A percentile compares a stretch with the other conserved stretches of the same genome.
phyloP scores from a whole-genome alignment of 352 stramenopile species.

The Phytophthora ohioensis region DNA sequence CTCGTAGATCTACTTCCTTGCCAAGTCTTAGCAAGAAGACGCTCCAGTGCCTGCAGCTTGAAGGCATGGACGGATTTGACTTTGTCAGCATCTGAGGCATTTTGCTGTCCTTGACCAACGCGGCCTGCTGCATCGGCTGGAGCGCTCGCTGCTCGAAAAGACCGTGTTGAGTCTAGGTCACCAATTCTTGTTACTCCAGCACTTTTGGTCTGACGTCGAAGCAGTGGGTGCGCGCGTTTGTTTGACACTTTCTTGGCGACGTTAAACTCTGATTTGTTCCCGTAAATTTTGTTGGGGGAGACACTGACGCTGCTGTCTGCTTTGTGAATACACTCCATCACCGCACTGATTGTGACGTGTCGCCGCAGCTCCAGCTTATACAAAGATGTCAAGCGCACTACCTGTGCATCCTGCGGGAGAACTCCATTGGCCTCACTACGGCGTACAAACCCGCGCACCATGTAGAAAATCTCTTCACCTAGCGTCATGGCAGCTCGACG shows the following conservation, averaged over 20 bases:
- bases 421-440: conserved; percentile 55
- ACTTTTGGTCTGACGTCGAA: conserved; percentile 24
- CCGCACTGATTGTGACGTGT: conserved; percentile 59
- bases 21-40: conserved; percentile 44
- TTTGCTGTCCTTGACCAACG: conserved; percentile 20
- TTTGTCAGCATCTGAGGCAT: conserved; percentile 25
- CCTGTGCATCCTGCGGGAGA: conserved; percentile 52
- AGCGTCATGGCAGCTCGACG: conserved; percentile 43
- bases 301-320: neutral
- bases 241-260: conserved; percentile 11
- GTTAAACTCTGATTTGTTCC: neutral
- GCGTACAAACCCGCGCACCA: conserved; percentile 49
- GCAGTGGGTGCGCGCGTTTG: neutral
- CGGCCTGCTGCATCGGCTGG: conserved; percentile 8
- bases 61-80: conserved; percentile 58
- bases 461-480: conserved; percentile 57
- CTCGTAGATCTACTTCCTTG: conserved; percentile 23
- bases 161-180: conserved; percentile 1
- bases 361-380: conserved; percentile 70
- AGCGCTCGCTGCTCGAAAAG: conserved; percentile 21
- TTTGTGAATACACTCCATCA: conserved; percentile 48
- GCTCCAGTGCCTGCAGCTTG: conserved; percentile 68
- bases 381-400: conserved; percentile 60
- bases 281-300: neutral
- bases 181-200: conserved; percentile 11